Evolutionary conservation across 2,329 filamentous ascomycete species (phyloP), one percentile per base, ranked within the genome.

Genomic region (Phaeosphaeriaceae sp.): DNA sequence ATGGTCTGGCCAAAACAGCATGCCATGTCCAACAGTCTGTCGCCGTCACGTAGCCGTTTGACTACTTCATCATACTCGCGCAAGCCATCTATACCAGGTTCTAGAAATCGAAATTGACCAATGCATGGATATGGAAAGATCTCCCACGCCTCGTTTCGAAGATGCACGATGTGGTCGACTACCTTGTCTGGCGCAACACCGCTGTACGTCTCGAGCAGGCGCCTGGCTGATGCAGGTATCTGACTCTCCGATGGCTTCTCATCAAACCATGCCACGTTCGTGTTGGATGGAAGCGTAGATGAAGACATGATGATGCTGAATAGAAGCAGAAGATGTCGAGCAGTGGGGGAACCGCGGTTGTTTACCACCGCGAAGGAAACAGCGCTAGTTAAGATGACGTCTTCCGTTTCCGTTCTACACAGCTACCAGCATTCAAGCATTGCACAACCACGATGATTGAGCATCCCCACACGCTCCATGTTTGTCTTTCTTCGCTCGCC

Each of bases 1-100:
- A 82, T 70, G 21, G 78, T 78, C 44, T 82, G 77, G 11, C 79
- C 80, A 55, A 83, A 78, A 62, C 80, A 82, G 69, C 80, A 82
- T 9, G 78, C 80, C 54, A 78, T 72, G 53, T 83, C 81, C 19
- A 83, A 71, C 8, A 77, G 48, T 26, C 64, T 67, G 42, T 76
- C 61, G 19, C 72, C 73, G 43, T 67, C 49, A 22, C 58, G 56
- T 2, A 76, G 58, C n/a, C 72, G 68, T 24, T 65, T 30, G n/a
- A 77, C 52, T 11, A 74, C 49, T n/a, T 76, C 70, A 5, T 59
- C 22, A 48, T 72, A 74, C 51, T 69, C 69, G 3, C 59, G 26
- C 5, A 60, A 54, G 3, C 65, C 52, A 8, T 58, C 58, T 19
- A 77, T 60, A 40, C 62, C 68, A 24, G 72, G 59, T 9, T 76